These are phyloP conservation scores for Physocladia obscura DNA, from an alignment of 192 early-diverging fungal genomes.

Conservation along the genomic window DNA sequence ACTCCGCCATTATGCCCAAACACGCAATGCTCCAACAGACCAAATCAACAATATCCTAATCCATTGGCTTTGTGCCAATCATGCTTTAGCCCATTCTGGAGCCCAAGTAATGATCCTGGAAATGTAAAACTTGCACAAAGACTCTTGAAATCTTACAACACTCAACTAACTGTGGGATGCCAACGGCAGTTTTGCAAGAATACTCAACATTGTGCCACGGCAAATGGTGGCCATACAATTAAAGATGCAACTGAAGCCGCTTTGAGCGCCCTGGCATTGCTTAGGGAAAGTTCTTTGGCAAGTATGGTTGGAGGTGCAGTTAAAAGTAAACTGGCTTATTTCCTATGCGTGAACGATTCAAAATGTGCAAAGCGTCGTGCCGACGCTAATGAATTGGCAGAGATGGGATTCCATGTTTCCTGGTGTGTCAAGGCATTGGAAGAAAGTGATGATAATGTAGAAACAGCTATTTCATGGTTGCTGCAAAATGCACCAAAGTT, in stretches of 20 bases:
- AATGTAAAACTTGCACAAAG: constrained; percentile 73
- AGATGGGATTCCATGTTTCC: constrained; percentile 43
- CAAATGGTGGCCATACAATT: neutral
- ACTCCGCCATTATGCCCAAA: constrained; percentile 71
- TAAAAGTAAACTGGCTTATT: constrained; percentile 30
- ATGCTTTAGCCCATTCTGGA: constrained; percentile 85
- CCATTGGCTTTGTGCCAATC: constrained; percentile 64
- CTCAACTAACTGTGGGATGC: constrained; percentile 79
- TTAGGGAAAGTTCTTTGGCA: constrained; percentile 36
- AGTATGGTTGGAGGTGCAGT: neutral
- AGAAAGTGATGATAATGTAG: constrained; percentile 50
- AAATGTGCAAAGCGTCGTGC: constrained; percentile 44
- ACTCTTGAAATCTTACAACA: constrained; percentile 67
- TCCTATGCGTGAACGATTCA: constrained; percentile 67
- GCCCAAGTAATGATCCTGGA: constrained; percentile 71
- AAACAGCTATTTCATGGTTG: constrained; percentile 58
- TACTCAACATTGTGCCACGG: constrained; percentile 20
- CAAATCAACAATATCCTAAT: constrained; percentile 47
- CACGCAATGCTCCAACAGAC: constrained; percentile 64
- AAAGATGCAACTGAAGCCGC: constrained; percentile 70
- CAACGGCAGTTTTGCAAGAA: constrained; percentile 66
- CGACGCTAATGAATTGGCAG: constrained; percentile 6
- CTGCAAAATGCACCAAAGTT: constrained; percentile 57
- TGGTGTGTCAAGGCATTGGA: constrained; percentile 73
- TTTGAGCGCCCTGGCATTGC: constrained; percentile 49